Base-by-base conservation (phyloP, 306 rosid genomes). In the Fragaria nilgerrensis region DNA sequence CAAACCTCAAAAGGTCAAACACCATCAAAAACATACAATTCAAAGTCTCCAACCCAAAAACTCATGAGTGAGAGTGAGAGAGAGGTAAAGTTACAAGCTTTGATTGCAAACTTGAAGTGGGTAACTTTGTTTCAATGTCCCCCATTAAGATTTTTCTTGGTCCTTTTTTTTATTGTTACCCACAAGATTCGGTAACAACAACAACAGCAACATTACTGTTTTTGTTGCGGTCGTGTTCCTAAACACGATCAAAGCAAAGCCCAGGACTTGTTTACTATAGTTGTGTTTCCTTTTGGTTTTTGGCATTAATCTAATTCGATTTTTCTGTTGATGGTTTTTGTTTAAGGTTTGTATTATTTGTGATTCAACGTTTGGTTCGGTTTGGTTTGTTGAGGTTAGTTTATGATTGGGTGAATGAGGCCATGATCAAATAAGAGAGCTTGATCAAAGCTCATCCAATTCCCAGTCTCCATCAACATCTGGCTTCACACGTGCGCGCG, bases 1-100 rank as follows among this genome's bases (percentile, higher is more conserved):
- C 53, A 59, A 44, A 63, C 68, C 78, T 25, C 73, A 34, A 15
- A 75, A 27, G 84, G 82, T 80, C 84, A 80, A 84, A 84, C 80
- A 34, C 74, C 47, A 52, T 70, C 68, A 69, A 61, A 75, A 68
- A 77, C 67, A 25, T 37, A 4, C 15, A 44, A 10, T 11, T 44
- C 79, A 43, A 16, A 49, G 19, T 49, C 53, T 41, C 75, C 70
- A 75, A 75, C 76, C 48, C 27, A 47, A 70, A 47, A 23, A 68
- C 86, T 76, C 47, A 65, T 10, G 39, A 37, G 48, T 66, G 41
- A 11, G 41, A 9, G 69, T 22, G n/a, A 61, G n/a, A 16, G 3
- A 8, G 62, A 20, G 68, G 70, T 64, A 52, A 75, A 74, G 84
- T 72, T 10, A 58, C 72, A 78, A 78, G 58, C 76, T 53, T 66